phyloP scores from a whole-genome alignment of 1,139 yeast species.

The Kodamaea derodonti region DNA sequence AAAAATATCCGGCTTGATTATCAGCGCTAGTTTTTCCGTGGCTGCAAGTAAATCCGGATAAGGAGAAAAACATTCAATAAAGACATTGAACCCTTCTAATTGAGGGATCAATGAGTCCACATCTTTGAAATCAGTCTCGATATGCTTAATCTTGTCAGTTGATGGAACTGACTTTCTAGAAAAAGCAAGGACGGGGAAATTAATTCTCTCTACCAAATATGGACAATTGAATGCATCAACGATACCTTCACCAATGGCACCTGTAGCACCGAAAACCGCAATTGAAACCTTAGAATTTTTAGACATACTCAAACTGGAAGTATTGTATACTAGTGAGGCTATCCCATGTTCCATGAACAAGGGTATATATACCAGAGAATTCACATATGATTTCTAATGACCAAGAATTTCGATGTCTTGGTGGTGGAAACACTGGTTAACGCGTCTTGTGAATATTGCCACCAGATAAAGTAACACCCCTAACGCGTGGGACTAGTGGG shows the following conservation, averaged over 20 bases:
- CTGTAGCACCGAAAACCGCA: constrained; percentile 54
- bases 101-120: constrained; percentile 24
- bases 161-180: constrained; percentile 38
- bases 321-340: too few species aligned
- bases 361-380: too few species aligned
- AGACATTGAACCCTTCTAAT: constrained; percentile 47
- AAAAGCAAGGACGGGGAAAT: constrained; percentile 49
- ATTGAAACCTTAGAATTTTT: constrained; percentile 13
- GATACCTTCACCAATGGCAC: constrained; percentile 47
- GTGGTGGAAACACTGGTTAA: too few species aligned
- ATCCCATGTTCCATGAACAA: too few species aligned
- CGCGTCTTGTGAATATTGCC: too few species aligned
- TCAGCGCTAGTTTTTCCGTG: constrained; percentile 31
- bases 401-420: too few species aligned
- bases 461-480: too few species aligned
- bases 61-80: constrained; percentile 42
- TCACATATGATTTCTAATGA: too few species aligned
- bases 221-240: constrained; percentile 42
- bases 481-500: too few species aligned
- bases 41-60: constrained; percentile 19
- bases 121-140: constrained; percentile 27
- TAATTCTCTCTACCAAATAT: constrained; percentile 38
- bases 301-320: too few species aligned
- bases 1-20: constrained; percentile 48
- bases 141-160: constrained; percentile 39